phyloP scores from a whole-genome alignment of 73 alveolate species.

The Paramecium sexaurelia region DNA sequence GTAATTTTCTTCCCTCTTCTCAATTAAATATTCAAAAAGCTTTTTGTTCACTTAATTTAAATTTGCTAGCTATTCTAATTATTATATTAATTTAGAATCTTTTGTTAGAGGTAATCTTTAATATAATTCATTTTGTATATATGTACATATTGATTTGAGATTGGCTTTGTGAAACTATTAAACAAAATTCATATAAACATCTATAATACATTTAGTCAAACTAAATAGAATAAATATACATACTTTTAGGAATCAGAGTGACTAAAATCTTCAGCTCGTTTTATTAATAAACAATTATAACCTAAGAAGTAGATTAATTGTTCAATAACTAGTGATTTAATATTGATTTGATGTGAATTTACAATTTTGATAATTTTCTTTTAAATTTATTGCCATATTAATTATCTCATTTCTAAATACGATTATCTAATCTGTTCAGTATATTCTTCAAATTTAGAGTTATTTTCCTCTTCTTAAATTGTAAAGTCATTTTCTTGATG shows the following conservation, averaged over 20 bases:
- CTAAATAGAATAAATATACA: neutral
- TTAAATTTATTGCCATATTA: constrained; percentile 18
- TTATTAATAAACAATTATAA: constrained; percentile 36
- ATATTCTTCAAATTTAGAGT: neutral
- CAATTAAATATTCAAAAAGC: neutral
- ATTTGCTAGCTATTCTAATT: neutral
- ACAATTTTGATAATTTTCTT: neutral
- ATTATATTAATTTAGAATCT: constrained; percentile 1
- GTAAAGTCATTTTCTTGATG: neutral
- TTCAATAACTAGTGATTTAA: neutral
- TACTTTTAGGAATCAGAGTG: constrained; percentile 10
- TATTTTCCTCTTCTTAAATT: neutral
- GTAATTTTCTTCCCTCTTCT: constrained; percentile 10
- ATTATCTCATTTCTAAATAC: constrained; percentile 40
- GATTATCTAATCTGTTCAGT: constrained; percentile 8
- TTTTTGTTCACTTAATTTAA: neutral
- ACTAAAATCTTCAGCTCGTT: constrained; percentile 58
- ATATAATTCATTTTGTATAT: constrained; percentile 33
- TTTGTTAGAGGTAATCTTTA: constrained; percentile 40
- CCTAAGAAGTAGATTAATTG: neutral
- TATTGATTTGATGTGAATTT: neutral
- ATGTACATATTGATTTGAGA: neutral
- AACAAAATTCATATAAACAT: constrained; percentile 19
- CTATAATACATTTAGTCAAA: neutral
- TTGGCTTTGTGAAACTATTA: constrained; percentile 12